Evolutionary conservation across 1,139 yeast genomes (phyloP).

Genomic region (Yamadazyma dushanensis): DNA sequence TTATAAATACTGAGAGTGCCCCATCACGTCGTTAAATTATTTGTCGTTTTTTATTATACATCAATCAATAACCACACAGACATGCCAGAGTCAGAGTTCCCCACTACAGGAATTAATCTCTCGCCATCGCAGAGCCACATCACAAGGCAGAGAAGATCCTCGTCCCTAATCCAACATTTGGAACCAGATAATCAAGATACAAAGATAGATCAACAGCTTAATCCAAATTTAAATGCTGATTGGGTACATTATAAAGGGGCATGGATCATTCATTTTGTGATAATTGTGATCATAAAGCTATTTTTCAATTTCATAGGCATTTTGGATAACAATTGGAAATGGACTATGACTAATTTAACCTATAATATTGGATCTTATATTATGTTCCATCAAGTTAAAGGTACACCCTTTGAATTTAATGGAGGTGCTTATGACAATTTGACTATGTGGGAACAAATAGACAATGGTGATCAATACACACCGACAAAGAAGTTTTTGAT

Average conservation of each 20-base stretch:
- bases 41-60: neutral
- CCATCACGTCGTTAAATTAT: neutral
- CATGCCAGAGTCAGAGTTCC: conserved; percentile 9
- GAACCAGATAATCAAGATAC: conserved; percentile 93
- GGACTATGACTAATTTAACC: conserved; percentile 91
- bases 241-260: conserved; percentile 98
- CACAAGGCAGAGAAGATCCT: conserved; percentile 48
- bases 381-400: conserved; percentile 96
- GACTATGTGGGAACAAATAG: conserved; percentile 99
- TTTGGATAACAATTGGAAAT: conserved; percentile 74
- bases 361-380: conserved; percentile 90
- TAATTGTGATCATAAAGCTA: conserved; percentile 70
- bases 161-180: conserved; percentile 72
- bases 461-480: conserved; percentile 95
- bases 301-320: conserved; percentile 76
- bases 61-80: conserved; percentile 2
- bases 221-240: conserved; percentile 87
- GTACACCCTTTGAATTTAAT: conserved; percentile 95
- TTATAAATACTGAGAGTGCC: neutral
- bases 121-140: conserved; percentile 16
- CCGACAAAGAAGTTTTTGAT: conserved; percentile 92
- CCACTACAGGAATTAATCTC: conserved; percentile 13
- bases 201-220: conserved; percentile 85
- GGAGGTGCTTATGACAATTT: conserved; percentile 94
- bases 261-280: conserved; percentile 88